A percentile compares a stretch with the other conserved stretches of the same genome.
Conservation (phyloP, 108 stramenopile species). For the Cylindrotheca fusiformis region DNA sequence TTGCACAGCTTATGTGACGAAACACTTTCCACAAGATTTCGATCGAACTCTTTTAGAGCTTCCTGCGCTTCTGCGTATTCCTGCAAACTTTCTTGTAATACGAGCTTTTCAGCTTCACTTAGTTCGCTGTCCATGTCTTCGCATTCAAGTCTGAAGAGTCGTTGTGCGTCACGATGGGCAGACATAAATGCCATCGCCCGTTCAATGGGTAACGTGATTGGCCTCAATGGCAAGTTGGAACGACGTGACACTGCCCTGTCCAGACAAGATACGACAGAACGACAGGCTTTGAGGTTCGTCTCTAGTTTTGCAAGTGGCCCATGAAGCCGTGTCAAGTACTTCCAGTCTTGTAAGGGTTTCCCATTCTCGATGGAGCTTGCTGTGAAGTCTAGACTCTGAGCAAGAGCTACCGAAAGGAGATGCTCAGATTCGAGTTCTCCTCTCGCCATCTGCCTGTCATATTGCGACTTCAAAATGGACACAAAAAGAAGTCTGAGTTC, state of each 20-base stretch:
- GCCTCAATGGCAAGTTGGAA: background rate
- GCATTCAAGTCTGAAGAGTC: conserved; percentile 44
- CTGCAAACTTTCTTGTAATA: conserved; percentile 48
- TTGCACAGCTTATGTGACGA: conserved; percentile 68
- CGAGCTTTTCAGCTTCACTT: conserved; percentile 43
- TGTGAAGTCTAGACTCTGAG: conserved; percentile 52
- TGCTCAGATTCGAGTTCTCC: conserved; percentile 52
- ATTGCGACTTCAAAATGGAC: conserved; percentile 44
- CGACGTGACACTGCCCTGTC: background rate
- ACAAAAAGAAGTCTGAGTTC: conserved; percentile 45
- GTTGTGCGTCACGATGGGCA: conserved; percentile 37
- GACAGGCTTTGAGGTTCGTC: background rate
- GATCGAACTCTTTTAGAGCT: conserved; percentile 28
- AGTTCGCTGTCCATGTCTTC: conserved; percentile 28
- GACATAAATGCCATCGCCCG: conserved; percentile 43
- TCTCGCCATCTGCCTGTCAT: conserved; percentile 40
- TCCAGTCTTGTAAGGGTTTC: conserved; percentile 35
- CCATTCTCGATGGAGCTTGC: conserved; percentile 44
- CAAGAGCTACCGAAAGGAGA: conserved; percentile 38
- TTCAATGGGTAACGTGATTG: conserved; percentile 15
- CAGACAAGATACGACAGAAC: background rate
- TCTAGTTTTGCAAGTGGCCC: background rate
- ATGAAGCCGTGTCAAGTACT: conserved; percentile 17
- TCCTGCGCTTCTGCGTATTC: conserved; percentile 40
- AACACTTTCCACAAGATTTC: conserved; percentile 33